Evolutionary conservation across 805 yeast genomes (phyloP), one percentile per base, ranked within the genome.

Genomic region (Schizosaccharomyces octosporus): DNA sequence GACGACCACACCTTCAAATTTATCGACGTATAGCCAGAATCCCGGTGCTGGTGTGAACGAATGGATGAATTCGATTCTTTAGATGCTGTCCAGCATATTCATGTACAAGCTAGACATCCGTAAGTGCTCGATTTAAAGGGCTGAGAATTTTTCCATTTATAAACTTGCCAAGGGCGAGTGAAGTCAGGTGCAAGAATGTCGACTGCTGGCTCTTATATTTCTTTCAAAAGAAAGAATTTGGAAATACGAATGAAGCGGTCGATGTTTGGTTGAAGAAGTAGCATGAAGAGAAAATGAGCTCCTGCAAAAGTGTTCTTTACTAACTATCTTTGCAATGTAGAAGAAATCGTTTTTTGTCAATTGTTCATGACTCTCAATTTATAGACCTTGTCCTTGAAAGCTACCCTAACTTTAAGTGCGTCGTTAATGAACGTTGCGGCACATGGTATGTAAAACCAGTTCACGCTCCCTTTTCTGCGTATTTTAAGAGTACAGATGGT

Each of bases 401-500:
- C 0, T 76, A 71, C 64, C 31, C 31, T 29, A 60, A 51, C 0
- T 65, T 66, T 13, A 76, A 71, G 13, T 62, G 73, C 2, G 69
- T 73, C 3, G 69, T 95, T 4, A 88, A 88, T 69, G 90, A 85
- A 69, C 72, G 96, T 61, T 87, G 95, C 70, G 96, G 96, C 0
- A 67, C 57, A 6, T 51, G 96, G 96, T 88, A 88, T 66, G 79
- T 83, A 3, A 74, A 78, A 0, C 81, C 84, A 0, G 62, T 63
- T 0, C 58, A 65, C 0, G 72, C 71, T 29, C 55, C 62, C 0
- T 80, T 77, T 3, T 75, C 83, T 0, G 79, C 82, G 11, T 87
- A 88, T 67, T 88, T 88, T 73, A 88, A 88, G 67, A 84, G 94
- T 31, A 88, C 96, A 0, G 96, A 88, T 71, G 97, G 97, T 0